phyloP scores from a whole-genome alignment of 148 eudicot species.

The Nepenthes mirabilis region DNA sequence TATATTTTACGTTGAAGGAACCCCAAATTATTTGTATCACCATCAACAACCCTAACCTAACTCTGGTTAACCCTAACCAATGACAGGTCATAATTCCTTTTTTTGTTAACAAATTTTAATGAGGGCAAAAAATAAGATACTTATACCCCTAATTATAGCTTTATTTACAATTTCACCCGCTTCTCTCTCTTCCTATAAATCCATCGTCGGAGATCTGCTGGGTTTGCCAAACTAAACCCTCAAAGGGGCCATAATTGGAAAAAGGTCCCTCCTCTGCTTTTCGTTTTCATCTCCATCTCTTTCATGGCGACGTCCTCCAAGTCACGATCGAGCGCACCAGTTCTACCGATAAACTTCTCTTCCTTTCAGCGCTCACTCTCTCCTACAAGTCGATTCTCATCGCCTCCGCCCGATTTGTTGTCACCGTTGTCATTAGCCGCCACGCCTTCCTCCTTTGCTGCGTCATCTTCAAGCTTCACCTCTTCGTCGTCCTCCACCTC shows the following conservation, averaged over 20 bases:
- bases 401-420: slow-evolving; percentile 14
- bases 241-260: slow-evolving; percentile 11
- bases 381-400: slow-evolving; percentile 8
- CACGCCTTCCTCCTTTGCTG: slow-evolving; percentile 8
- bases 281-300: neutral
- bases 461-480: slow-evolving; percentile 17
- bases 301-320: slow-evolving; percentile 29
- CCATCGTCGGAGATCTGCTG: slow-evolving; percentile 6
- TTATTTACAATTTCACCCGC: slow-evolving; percentile 3
- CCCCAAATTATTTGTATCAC: no score
- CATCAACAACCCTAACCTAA: no score
- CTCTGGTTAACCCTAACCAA: no score
- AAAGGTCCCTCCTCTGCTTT: slow-evolving; percentile 4
- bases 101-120: no score
- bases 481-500: slow-evolving; percentile 11
- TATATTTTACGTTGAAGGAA: no score
- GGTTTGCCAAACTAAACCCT: slow-evolving; percentile 48
- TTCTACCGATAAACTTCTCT: slow-evolving; percentile 21
- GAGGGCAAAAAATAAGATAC: neutral
- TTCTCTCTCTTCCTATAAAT: slow-evolving; percentile 5
- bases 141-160: neutral
- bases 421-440: slow-evolving; percentile 6
- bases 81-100: no score
- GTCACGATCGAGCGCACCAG: slow-evolving; percentile 32
- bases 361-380: slow-evolving; percentile 6